Conservation (phyloP, 768 basidiomycete genomes). For the Candolleomyces efflorescens region DNA sequence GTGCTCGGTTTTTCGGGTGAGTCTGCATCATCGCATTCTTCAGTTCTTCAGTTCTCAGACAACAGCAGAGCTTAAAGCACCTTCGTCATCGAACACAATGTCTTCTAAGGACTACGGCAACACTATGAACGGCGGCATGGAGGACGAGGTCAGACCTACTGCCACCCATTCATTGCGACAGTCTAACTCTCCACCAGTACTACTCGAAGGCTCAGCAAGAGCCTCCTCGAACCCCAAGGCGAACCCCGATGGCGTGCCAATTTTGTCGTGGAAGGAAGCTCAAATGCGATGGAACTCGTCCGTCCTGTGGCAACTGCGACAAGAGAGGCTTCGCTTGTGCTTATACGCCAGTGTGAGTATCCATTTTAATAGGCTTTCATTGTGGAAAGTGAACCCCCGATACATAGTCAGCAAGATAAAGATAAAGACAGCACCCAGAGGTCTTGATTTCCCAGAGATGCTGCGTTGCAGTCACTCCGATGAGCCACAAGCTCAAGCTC, state of each 20-base stretch:
- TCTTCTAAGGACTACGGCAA: background rate
- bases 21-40: background rate
- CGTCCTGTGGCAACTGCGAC: constrained; percentile 64
- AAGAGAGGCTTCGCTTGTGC: constrained; percentile 53
- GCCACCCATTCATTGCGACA: too few relatives aligned
- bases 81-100: too few relatives aligned
- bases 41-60: too few relatives aligned
- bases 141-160: background rate
- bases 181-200: background rate
- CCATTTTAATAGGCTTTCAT: background rate
- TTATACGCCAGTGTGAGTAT: constrained; percentile 64
- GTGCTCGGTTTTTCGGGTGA: background rate
- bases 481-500: background rate
- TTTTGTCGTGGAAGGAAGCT: constrained; percentile 51
- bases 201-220: constrained; percentile 11
- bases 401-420: too few relatives aligned
- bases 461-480: too few relatives aligned
- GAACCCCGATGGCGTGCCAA: constrained; percentile 69
- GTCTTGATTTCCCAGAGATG: constrained; percentile 4
- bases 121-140: background rate
- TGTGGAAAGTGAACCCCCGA: too few relatives aligned
- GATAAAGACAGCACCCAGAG: background rate
- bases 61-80: background rate
- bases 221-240: constrained; percentile 27
- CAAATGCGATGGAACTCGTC: constrained; percentile 65